phyloP scores from a whole-genome alignment of 2,329 filamentous ascomycete genomes.

The Tolypocladium capitatum region DNA sequence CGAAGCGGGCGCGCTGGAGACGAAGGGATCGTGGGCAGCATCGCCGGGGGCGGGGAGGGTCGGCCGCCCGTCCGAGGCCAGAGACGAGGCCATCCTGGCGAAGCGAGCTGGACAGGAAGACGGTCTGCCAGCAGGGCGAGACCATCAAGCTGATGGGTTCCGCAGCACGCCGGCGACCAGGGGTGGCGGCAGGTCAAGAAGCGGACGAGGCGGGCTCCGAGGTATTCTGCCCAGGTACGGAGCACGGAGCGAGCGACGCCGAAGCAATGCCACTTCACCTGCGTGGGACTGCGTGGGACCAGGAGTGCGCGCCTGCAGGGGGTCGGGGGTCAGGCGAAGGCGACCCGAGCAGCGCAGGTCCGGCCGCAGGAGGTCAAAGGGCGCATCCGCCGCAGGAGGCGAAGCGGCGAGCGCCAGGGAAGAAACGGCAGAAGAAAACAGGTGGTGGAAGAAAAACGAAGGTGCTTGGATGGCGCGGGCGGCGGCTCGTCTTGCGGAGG shows the following conservation, averaged over 20 bases:
- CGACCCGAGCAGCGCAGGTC: background rate
- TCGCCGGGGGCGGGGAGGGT: conserved; percentile 24
- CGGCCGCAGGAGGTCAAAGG: background rate
- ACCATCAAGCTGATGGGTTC: background rate
- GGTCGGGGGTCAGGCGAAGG: background rate
- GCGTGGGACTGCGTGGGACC: background rate
- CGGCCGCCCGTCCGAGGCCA: conserved; percentile 25
- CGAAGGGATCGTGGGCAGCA: conserved; percentile 42
- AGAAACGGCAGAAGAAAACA: background rate
- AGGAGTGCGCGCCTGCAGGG: background rate
- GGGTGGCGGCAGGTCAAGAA: background rate
- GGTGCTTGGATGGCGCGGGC: background rate
- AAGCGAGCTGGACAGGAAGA: conserved; percentile 1
- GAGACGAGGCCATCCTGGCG: conserved; percentile 28
- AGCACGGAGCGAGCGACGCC: background rate
- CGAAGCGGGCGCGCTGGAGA: conserved; percentile 30
- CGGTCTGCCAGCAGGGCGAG: background rate
- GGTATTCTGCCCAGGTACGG: too few relatives aligned
- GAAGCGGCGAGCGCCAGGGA: background rate
- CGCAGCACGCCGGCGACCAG: background rate
- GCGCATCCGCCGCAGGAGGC: background rate
- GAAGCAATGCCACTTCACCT: background rate
- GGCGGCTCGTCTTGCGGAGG: background rate
- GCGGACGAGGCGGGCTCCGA: too few relatives aligned
- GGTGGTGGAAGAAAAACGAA: background rate